Conservation (phyloP, 2,329 filamentous ascomycete species). For the Monilinia fructicola region DNA sequence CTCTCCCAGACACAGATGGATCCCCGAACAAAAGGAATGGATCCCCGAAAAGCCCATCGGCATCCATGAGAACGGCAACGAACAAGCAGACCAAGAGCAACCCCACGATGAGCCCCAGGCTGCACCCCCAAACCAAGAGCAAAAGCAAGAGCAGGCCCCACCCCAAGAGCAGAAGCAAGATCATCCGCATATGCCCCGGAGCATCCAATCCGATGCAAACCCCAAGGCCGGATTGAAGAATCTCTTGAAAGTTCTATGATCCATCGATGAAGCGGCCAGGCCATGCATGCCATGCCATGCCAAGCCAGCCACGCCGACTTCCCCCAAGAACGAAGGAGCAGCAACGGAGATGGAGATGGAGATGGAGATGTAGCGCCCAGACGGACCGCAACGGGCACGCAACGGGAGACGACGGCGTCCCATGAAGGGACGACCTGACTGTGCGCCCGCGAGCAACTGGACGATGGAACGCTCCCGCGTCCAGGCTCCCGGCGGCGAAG, state of each 20-base stretch:
- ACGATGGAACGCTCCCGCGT: too few species aligned
- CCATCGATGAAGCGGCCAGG: too few species aligned
- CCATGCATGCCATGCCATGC: not conserved
- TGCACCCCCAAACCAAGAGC: not conserved
- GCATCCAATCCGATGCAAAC: conserved; percentile 28
- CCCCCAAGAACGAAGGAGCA: too few species aligned
- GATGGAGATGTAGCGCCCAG: too few species aligned
- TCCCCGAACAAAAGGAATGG: conserved; percentile 59
- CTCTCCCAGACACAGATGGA: conserved; percentile 57
- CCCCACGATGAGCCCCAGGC: too few species aligned
- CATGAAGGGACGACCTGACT: too few species aligned
- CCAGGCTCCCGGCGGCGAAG: too few species aligned
- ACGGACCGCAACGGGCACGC: too few species aligned
- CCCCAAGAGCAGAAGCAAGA: not conserved
- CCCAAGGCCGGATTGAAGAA: conserved; percentile 30
- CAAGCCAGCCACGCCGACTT: not conserved
- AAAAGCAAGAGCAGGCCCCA: not conserved
- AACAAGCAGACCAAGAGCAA: too few species aligned
- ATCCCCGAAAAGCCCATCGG: conserved; percentile 21
- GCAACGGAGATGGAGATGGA: too few species aligned
- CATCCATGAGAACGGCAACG: not conserved
- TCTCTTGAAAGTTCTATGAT: conserved; percentile 30
- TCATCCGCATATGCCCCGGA: conserved; percentile 32
- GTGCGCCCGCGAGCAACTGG: too few species aligned
- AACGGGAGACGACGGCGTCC: too few species aligned